These are phyloP conservation scores for Geotrichum carabidarum DNA, from an alignment of 1,139 yeast species.

Conservation along the genomic window DNA sequence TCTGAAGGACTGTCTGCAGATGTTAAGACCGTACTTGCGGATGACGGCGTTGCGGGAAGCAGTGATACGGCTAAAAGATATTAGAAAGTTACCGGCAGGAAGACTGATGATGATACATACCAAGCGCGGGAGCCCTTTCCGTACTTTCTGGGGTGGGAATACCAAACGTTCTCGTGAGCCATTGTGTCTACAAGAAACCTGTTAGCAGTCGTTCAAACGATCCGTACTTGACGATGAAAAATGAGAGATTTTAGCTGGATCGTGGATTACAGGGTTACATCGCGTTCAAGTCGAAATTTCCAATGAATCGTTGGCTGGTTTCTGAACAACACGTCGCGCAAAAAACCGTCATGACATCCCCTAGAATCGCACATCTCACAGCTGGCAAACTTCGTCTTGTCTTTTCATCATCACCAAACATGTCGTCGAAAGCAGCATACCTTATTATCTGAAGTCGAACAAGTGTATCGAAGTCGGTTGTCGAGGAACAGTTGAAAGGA, in stretches of 20 bases:
- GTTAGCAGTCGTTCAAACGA: background rate
- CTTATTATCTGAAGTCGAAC: conserved; percentile 14
- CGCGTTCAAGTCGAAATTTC: too few species aligned
- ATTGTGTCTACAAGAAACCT: conserved; percentile 43
- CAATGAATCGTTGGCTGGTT: too few species aligned
- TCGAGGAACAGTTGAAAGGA: conserved; percentile 4
- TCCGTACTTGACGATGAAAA: too few species aligned
- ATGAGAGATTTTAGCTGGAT: too few species aligned
- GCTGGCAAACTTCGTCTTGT: background rate
- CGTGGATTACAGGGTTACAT: too few species aligned
- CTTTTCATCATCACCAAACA: background rate
- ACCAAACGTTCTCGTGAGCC: conserved; percentile 99
- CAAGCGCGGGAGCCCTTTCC: conserved; percentile 99
- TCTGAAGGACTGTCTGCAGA: conserved; percentile 99
- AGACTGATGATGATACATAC: conserved; percentile 28
- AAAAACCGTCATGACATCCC: background rate
- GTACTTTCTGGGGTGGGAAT: conserved; percentile 99
- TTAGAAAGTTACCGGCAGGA: background rate
- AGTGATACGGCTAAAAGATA: conserved; percentile 69
- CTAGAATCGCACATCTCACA: background rate
- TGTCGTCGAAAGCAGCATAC: background rate
- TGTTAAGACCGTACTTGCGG: conserved; percentile 99
- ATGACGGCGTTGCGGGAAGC: conserved; percentile 98
- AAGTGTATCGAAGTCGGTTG: conserved; percentile 12
- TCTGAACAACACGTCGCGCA: background rate